Evolutionary conservation across 1,284 basidiomycete species (phyloP), one percentile per base, ranked within the genome.

Genomic region (Irpex sp.): DNA sequence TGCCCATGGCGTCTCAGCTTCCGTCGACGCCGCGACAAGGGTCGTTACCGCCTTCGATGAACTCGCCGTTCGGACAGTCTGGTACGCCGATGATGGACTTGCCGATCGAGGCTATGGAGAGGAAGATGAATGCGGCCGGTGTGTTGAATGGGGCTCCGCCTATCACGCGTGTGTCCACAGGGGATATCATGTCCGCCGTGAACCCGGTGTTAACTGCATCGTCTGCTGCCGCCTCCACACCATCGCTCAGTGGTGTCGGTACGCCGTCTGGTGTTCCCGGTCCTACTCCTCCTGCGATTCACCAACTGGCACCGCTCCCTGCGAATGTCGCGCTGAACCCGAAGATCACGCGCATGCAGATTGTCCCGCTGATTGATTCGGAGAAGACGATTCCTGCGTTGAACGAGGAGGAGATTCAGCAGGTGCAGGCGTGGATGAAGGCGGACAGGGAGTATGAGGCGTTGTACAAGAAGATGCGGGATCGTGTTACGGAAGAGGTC

Each of bases 331-430:
- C 79, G 6, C 78, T 88, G 61, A 87, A 88, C 71, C 81, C 83
- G 31, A 78, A 80, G 39, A 83, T 87, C 58, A 93, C 91, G 5
- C 80, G 81, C 17, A 80, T 93, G 57, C 83, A 84, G 7, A 76
- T 83, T 59, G 82, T 94, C 1, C 88, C 90, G 3, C 78, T 87
- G 50, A 74, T 78, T 58, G 79, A 83, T 58, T 80, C 87, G 66
- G 76, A 78, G 2, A 77, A 78, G 51, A 71, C 72, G 50, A 86
- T 93, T 58, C 87, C 87, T 1, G 72, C 81, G 0, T 76, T 95
- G 39, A 70, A 72, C 0, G 75, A 77, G 11, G 72, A 72, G 8
- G 83, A 88, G 67, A 79, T 83, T 59, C 63, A 63, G 26, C 68
- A 80, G 26, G 75, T 89, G 65, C 75, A 81, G 65, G 65, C 61